Evolutionary conservation across 805 yeast genomes (phyloP).

Genomic region (Zygosaccharomyces gambellarensis): DNA sequence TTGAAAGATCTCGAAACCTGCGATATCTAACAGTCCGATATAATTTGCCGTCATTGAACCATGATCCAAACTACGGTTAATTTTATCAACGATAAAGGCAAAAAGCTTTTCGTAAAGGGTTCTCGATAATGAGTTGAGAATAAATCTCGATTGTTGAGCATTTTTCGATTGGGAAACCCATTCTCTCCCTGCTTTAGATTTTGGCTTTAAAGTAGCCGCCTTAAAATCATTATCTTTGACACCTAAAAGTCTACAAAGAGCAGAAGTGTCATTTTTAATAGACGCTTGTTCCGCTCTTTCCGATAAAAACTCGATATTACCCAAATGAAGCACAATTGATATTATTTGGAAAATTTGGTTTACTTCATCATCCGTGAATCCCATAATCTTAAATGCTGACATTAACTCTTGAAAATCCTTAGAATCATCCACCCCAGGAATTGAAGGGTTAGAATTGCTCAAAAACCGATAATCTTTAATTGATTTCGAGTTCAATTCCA

Average conservation of each 20-base stretch:
- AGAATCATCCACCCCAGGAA: constrained; percentile 74
- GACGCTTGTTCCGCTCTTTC: constrained; percentile 74
- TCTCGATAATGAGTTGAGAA: constrained; percentile 84
- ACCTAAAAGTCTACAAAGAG: constrained; percentile 60
- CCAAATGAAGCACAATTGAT: constrained; percentile 77
- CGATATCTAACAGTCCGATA: constrained; percentile 95
- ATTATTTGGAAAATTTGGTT: constrained; percentile 58
- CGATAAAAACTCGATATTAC: constrained; percentile 71
- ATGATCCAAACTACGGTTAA: constrained; percentile 62
- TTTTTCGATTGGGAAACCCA: constrained; percentile 73
- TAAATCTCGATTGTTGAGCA: constrained; percentile 71
- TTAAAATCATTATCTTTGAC: constrained; percentile 47
- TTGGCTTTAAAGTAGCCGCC: constrained; percentile 66
- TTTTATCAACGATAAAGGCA: constrained; percentile 66
- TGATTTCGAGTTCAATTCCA: constrained; percentile 39
- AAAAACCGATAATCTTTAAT: constrained; percentile 43
- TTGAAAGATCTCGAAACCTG: constrained; percentile 95
- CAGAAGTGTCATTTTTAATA: constrained; percentile 46
- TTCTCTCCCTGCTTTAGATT: constrained; percentile 88
- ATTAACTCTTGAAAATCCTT: constrained; percentile 59
- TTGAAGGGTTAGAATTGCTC: constrained; percentile 46
- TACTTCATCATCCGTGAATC: constrained; percentile 53
- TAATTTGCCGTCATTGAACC: constrained; percentile 46
- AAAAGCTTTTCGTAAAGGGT: constrained; percentile 81
- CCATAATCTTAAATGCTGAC: constrained; percentile 68